Percentiles rank a stretch among this genome's conserved stretches.
Evolutionary conservation across 192 early-diverging fungal species (phyloP).

Genomic region (Spinellus fusiger): DNA sequence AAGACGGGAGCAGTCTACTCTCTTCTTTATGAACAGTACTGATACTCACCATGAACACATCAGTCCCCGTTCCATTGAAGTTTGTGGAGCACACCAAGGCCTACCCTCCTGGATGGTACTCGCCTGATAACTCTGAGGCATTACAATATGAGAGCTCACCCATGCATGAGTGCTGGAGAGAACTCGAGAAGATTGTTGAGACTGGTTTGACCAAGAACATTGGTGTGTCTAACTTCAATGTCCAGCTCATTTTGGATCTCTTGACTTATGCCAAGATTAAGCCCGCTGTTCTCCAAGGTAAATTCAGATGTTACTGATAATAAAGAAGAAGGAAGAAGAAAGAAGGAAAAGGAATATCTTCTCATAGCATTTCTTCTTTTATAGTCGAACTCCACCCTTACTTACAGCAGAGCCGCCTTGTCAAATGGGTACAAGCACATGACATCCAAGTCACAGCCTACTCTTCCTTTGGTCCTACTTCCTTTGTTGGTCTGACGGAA

Average conservation of each 20-base stretch:
- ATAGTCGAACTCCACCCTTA: slow-evolving; percentile 66
- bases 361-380: not conserved
- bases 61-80: slow-evolving; percentile 41
- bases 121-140: slow-evolving; percentile 15
- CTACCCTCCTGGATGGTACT: slow-evolving; percentile 45
- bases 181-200: slow-evolving; percentile 63
- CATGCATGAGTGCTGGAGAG: slow-evolving; percentile 58
- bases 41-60: not conserved
- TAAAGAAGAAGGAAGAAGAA: no score
- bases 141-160: slow-evolving; percentile 36
- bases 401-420: slow-evolving; percentile 55
- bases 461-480: slow-evolving; percentile 57
- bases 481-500: slow-evolving; percentile 18
- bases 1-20: not conserved
- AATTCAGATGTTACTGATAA: no score
- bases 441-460: slow-evolving; percentile 67
- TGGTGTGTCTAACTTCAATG: slow-evolving; percentile 70
- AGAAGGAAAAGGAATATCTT: not conserved
- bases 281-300: slow-evolving; percentile 60
- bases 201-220: slow-evolving; percentile 47
- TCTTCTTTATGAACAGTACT: not conserved
- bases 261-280: slow-evolving; percentile 52
- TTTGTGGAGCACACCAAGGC: slow-evolving; percentile 34
- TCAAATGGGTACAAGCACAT: slow-evolving; percentile 51
- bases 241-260: slow-evolving; percentile 43